These are phyloP conservation scores for Trametes pubescens DNA, from an alignment of 1,284 basidiomycete species.

Conservation along the genomic window DNA sequence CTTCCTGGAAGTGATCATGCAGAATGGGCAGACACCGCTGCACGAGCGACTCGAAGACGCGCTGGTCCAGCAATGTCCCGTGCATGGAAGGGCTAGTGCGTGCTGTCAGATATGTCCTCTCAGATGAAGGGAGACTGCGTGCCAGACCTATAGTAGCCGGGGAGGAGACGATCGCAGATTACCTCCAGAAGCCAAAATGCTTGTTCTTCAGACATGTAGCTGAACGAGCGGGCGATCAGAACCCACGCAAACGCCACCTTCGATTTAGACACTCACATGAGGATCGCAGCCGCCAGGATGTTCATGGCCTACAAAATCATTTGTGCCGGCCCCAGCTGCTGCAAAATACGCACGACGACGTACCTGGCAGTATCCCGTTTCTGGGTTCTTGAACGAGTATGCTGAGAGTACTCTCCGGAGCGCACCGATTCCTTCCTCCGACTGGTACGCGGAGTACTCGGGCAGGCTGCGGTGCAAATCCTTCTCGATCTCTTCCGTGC, in stretches of 20 bases:
- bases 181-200: conserved; percentile 98
- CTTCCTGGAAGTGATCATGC: conserved; percentile 90
- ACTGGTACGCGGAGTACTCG: conserved; percentile 95
- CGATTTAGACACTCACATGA: conserved; percentile 67
- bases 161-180: conserved; percentile 92
- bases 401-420: conserved; percentile 93
- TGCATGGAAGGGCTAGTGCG: conserved; percentile 93
- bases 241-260: conserved; percentile 15
- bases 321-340: not conserved
- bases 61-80: conserved; percentile 96
- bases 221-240: conserved; percentile 42
- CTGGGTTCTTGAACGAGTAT: conserved; percentile 97
- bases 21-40: conserved; percentile 90
- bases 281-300: conserved; percentile 89
- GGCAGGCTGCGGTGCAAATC: conserved; percentile 95
- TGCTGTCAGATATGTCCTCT: conserved; percentile 4
- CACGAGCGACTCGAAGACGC: conserved; percentile 98
- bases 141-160: conserved; percentile 94
- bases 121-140: conserved; percentile 36
- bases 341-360: conserved; percentile 26
- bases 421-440: conserved; percentile 84
- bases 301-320: conserved; percentile 81
- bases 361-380: conserved; percentile 88
- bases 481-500: conserved; percentile 99
- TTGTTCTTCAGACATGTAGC: conserved; percentile 99